Conservation (phyloP, 257 asterid genomes). For the Thymus quinquecostatus region DNA sequence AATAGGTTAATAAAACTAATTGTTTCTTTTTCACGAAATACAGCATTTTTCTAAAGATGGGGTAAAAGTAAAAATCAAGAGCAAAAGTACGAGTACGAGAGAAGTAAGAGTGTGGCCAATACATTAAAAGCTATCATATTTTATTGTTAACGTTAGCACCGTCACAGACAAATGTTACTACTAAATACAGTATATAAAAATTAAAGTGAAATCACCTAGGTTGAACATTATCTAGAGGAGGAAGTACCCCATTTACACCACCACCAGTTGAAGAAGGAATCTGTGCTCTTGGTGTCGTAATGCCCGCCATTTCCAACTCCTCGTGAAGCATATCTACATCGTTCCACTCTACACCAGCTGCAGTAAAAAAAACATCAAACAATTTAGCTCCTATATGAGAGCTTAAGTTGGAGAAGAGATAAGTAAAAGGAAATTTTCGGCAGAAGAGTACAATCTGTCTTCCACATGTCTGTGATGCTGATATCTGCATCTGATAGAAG, state of each 20-base stretch:
- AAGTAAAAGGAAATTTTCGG: neutral
- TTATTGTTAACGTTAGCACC: too few species aligned
- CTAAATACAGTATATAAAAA: too few species aligned
- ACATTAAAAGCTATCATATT: too few species aligned
- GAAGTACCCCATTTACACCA: slow-evolving; percentile 34
- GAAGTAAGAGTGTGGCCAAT: too few species aligned
- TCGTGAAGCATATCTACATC: slow-evolving; percentile 59
- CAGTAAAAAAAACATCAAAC: slow-evolving; percentile 30
- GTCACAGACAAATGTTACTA: too few species aligned
- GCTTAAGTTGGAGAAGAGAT: neutral
- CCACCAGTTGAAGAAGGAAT: slow-evolving; percentile 44
- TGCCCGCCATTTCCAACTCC: slow-evolving; percentile 57
- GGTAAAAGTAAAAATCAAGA: too few species aligned
- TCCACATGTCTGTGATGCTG: slow-evolving; percentile 97
- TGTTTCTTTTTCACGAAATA: too few species aligned
- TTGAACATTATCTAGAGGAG: slow-evolving; percentile 48
- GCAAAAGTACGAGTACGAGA: too few species aligned
- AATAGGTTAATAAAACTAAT: too few species aligned
- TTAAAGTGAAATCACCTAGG: slow-evolving; percentile 49
- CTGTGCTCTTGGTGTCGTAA: slow-evolving; percentile 49
- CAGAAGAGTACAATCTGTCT: slow-evolving; percentile 66
- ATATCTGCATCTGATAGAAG: slow-evolving; percentile 75
- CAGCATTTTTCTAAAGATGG: too few species aligned
- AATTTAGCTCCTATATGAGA: slow-evolving; percentile 11
- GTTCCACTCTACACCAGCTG: slow-evolving; percentile 72